Percentiles rank a stretch among this genome's conserved stretches.
These are phyloP conservation scores for Cymbidium sinense DNA, from an alignment of 106 monocot genomes.

Conservation along the genomic window DNA sequence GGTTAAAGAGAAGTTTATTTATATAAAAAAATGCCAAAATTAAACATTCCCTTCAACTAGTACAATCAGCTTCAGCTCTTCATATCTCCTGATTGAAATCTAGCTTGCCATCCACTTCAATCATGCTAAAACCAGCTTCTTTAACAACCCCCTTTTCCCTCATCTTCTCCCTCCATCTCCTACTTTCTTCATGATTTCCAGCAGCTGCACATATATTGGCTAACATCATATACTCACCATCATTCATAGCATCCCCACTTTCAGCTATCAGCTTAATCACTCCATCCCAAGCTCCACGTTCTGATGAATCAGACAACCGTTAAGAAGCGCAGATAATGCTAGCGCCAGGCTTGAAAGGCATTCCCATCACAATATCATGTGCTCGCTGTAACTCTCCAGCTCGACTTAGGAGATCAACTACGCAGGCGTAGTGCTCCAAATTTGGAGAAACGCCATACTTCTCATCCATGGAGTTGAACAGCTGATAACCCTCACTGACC, in stretches of 20 bases:
- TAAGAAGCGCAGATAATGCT: slow-evolving; percentile 44
- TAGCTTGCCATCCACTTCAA: not conserved
- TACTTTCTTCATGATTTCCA: slow-evolving; percentile 39
- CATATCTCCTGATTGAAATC: not conserved
- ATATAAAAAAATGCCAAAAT: too few species aligned
- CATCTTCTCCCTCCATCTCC: slow-evolving; percentile 43
- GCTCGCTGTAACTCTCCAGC: slow-evolving; percentile 44
- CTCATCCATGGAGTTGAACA: slow-evolving; percentile 29
- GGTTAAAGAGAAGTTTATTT: too few species aligned
- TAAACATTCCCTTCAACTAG: too few species aligned
- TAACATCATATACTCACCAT: slow-evolving; percentile 49
- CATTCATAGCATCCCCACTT: slow-evolving; percentile 37
- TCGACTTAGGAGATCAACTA: slow-evolving; percentile 45
- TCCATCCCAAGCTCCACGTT: slow-evolving; percentile 32
- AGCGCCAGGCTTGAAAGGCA: slow-evolving; percentile 31
- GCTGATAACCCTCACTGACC: slow-evolving; percentile 22
- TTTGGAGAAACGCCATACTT: slow-evolving; percentile 22
- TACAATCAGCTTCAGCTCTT: not conserved
- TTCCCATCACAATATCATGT: slow-evolving; percentile 26
- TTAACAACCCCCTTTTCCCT: slow-evolving; percentile 43
- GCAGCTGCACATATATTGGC: slow-evolving; percentile 37
- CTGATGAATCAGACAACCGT: slow-evolving; percentile 30
- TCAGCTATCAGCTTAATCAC: slow-evolving; percentile 26
- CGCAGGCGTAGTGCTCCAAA: slow-evolving; percentile 43
- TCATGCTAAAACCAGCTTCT: not conserved